phyloP scores from a whole-genome alignment of 768 basidiomycete species.

The Phaeotremella skinneri region DNA sequence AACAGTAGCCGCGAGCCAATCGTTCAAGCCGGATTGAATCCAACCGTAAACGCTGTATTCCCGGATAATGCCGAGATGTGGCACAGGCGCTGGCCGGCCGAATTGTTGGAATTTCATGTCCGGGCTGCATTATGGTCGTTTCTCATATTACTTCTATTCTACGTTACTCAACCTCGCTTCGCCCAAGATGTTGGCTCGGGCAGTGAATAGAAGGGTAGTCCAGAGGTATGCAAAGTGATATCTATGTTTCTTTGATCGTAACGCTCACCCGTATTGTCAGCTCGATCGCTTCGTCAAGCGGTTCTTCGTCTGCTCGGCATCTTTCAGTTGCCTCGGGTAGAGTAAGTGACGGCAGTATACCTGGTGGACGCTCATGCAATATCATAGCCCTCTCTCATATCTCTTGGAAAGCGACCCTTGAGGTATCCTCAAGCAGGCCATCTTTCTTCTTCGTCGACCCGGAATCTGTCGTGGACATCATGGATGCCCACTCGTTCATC shows the following conservation, averaged over 20 bases:
- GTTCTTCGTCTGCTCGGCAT: slow-evolving; percentile 3
- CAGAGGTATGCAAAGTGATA: not conserved
- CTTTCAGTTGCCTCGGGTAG: slow-evolving; percentile 12
- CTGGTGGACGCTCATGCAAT: not conserved
- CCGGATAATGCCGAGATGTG: not conserved
- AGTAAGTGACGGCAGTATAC: slow-evolving; percentile 8
- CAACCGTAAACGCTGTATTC: not conserved
- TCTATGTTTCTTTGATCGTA: slow-evolving; percentile 6
- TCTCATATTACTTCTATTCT: too few relatives aligned
- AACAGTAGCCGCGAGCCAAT: not conserved
- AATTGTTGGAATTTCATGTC: slow-evolving; percentile 1
- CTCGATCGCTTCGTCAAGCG: not conserved
- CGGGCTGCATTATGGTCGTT: slow-evolving; percentile 6
- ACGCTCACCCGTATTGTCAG: slow-evolving; percentile 12
- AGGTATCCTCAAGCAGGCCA: not conserved
- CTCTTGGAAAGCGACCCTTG: not conserved
- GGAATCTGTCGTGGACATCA: slow-evolving; percentile 32
- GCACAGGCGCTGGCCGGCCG: not conserved
- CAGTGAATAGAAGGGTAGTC: not conserved
- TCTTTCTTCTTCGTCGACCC: not conserved
- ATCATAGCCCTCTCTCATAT: slow-evolving; percentile 24
- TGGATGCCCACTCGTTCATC: slow-evolving; percentile 21
- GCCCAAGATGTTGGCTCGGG: not conserved
- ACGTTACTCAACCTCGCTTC: not conserved
- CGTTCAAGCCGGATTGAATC: not conserved